Evolutionary conservation across 306 rosid genomes (phyloP).

Genomic region (Cucumis sativus): Cucumber_9930_V3 NC_026661.2:2402501-2403000

Average conservation of each 20-base stretch:
- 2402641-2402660: background rate
- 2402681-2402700: background rate
- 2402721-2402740: background rate
- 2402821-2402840: background rate
- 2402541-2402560: conserved; percentile 30
- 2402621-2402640: background rate
- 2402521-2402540: conserved; percentile 32
- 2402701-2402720: background rate
- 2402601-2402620: background rate
- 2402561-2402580: conserved; percentile 9
- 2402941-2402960: background rate
- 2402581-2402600: background rate
- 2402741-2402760: background rate
- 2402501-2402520: conserved; percentile 37
- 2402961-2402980: background rate
- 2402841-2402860: background rate
- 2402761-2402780: background rate
- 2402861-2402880: background rate
- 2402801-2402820: background rate
- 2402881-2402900: background rate
- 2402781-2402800: background rate
- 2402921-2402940: background rate
- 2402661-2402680: background rate
- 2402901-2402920: background rate
- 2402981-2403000: background rate